These are phyloP conservation scores for Fusarium penzigii DNA, from an alignment of 2,329 filamentous ascomycete genomes.

Conservation along the genomic window DNA sequence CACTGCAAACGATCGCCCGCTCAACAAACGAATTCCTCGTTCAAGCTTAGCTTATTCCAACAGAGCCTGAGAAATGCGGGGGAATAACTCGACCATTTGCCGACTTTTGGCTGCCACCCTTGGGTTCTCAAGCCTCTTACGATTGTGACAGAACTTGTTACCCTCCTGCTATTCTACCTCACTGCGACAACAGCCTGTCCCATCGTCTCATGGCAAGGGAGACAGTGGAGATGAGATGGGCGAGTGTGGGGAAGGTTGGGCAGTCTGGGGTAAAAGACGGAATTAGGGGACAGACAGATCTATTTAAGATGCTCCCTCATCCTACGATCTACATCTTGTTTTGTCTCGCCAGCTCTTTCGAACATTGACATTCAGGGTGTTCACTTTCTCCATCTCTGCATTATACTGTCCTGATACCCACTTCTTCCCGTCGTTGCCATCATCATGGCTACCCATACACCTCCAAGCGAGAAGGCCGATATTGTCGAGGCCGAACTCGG, in stretches of 20 bases:
- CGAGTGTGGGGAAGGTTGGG: background rate
- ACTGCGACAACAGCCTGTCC: too few relatives aligned
- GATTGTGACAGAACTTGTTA: conserved; percentile 1
- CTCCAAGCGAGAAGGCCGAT: conserved; percentile 21
- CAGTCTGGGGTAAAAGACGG: background rate
- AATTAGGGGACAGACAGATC: background rate
- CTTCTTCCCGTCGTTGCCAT: background rate
- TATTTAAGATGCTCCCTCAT: conserved; percentile 17
- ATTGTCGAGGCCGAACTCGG: conserved; percentile 25
- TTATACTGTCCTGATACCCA: background rate
- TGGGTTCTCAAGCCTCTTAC: conserved; percentile 20
- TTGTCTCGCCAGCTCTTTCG: too few relatives aligned
- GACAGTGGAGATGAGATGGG: background rate
- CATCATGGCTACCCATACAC: conserved; percentile 16
- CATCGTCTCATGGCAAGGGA: too few relatives aligned
- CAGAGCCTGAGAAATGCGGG: conserved; percentile 1
- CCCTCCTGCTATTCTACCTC: too few relatives aligned
- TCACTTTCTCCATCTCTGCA: too few relatives aligned
- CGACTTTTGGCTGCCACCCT: conserved; percentile 1
- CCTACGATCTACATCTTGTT: background rate
- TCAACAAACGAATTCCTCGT: conserved; percentile 3
- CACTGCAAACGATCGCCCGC: background rate
- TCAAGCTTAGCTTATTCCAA: conserved; percentile 15
- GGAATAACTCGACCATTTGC: conserved; percentile 6
- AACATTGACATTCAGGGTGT: too few relatives aligned